These are phyloP conservation scores for Epichloe typhina DNA, from an alignment of 2,329 filamentous ascomycete genomes.

Conservation along the genomic window DNA sequence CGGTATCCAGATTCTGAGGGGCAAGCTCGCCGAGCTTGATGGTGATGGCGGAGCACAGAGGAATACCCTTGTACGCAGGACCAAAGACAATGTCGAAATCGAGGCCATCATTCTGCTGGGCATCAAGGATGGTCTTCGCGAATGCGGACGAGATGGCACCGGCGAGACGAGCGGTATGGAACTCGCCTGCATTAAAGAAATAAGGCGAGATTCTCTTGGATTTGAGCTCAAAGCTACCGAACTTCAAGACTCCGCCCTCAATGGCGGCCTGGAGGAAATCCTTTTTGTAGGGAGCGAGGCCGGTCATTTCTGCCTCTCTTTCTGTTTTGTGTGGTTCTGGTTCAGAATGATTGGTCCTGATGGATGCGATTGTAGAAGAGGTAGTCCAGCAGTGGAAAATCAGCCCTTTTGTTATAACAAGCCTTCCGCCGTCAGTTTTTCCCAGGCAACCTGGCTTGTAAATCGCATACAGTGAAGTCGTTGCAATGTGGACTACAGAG, in stretches of 20 bases:
- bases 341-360: neutral
- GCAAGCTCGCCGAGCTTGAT: conserved; percentile 64
- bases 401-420: neutral
- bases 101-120: conserved; percentile 28
- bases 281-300: conserved; percentile 56
- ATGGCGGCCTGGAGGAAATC: conserved; percentile 60
- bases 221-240: conserved; percentile 81
- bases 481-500: no score
- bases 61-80: conserved; percentile 95
- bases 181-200: conserved; percentile 93
- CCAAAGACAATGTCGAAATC: conserved; percentile 80
- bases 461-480: no score
- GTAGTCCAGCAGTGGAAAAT: neutral
- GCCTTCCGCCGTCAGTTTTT: neutral
- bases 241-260: conserved; percentile 57
- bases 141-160: conserved; percentile 70
- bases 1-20: conserved; percentile 48
- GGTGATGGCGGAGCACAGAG: conserved; percentile 65
- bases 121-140: conserved; percentile 49
- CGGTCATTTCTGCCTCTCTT: conserved; percentile 5
- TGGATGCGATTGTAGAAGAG: neutral
- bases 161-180: conserved; percentile 70
- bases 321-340: neutral
- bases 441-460: neutral
- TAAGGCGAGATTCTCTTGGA: conserved; percentile 85